Evolutionary conservation across 2,329 filamentous ascomycete species (phyloP).

Genomic region (Penicillium vulpinum): DNA sequence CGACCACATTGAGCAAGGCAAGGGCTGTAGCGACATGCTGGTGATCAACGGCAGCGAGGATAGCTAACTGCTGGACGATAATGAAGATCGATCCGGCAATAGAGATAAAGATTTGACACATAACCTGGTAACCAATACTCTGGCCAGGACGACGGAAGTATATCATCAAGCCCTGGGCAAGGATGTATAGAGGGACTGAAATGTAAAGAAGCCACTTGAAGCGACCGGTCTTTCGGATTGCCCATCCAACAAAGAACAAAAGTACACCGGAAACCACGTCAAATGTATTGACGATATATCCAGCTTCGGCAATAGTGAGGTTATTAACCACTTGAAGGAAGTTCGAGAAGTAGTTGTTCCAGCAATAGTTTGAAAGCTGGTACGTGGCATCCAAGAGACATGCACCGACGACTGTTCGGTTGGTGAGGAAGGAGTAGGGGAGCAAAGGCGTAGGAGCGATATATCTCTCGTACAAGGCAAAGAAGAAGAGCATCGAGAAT

Average conservation of each 20-base stretch:
- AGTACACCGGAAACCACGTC: slow-evolving; percentile 58
- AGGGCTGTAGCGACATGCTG: slow-evolving; percentile 58
- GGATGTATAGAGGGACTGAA: slow-evolving; percentile 54
- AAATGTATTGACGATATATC: slow-evolving; percentile 51
- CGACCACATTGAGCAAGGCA: slow-evolving; percentile 58
- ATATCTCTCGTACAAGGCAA: slow-evolving; percentile 55
- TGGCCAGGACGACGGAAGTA: slow-evolving; percentile 52
- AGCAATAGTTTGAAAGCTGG: slow-evolving; percentile 36
- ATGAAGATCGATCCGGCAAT: slow-evolving; percentile 56
- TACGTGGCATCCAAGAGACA: slow-evolving; percentile 32
- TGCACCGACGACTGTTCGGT: slow-evolving; percentile 33
- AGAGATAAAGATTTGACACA: slow-evolving; percentile 61
- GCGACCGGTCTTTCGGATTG: slow-evolving; percentile 53
- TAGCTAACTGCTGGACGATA: slow-evolving; percentile 56
- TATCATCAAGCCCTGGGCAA: slow-evolving; percentile 59
- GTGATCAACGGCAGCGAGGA: slow-evolving; percentile 57
- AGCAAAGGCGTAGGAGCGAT: slow-evolving; percentile 51
- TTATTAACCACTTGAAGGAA: slow-evolving; percentile 33
- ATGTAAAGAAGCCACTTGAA: slow-evolving; percentile 58
- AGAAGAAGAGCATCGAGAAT: slow-evolving; percentile 53
- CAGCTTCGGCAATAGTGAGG: slow-evolving; percentile 32
- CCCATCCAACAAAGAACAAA: slow-evolving; percentile 55
- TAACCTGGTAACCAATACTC: slow-evolving; percentile 56
- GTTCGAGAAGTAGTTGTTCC: slow-evolving; percentile 31
- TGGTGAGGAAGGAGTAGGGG: slow-evolving; percentile 41